Evolutionary conservation across 768 basidiomycete species (phyloP).

Genomic region (Neoboletus magnificus): DNA sequence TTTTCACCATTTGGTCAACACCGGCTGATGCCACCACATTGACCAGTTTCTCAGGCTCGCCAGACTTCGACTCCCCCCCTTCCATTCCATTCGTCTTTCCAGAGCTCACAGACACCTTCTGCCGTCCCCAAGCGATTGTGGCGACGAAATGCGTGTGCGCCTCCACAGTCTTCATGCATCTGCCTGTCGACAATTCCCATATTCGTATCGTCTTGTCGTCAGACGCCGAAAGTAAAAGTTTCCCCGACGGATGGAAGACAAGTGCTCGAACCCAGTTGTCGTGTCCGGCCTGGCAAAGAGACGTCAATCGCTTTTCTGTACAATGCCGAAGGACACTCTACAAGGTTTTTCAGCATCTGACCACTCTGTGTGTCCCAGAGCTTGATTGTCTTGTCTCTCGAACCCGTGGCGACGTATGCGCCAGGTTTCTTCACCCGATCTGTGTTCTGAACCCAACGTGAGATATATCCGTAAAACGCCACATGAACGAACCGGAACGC

Average conservation of each 20-base stretch:
- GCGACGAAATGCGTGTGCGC: slow-evolving; percentile 85
- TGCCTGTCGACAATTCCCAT: slow-evolving; percentile 84
- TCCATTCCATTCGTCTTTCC: slow-evolving; percentile 37
- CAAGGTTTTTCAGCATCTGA: slow-evolving; percentile 74
- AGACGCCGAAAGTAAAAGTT: slow-evolving; percentile 84
- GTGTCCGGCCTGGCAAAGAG: slow-evolving; percentile 57
- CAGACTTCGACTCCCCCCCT: slow-evolving; percentile 32
- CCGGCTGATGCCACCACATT: slow-evolving; percentile 70
- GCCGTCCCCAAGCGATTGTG: slow-evolving; percentile 77
- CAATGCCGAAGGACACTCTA: slow-evolving; percentile 31
- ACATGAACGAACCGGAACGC: slow-evolving; percentile 53
- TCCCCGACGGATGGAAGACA: slow-evolving; percentile 87
- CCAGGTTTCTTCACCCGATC: slow-evolving; percentile 49
- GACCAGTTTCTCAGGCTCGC: slow-evolving; percentile 53
- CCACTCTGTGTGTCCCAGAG: slow-evolving; percentile 87
- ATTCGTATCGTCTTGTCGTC: slow-evolving; percentile 91
- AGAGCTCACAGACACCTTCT: slow-evolving; percentile 41
- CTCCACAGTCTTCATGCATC: slow-evolving; percentile 83
- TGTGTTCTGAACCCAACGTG: slow-evolving; percentile 39
- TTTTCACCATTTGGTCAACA: slow-evolving; percentile 64
- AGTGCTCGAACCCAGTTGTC: slow-evolving; percentile 91
- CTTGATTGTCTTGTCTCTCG: slow-evolving; percentile 88
- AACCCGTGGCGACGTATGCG: slow-evolving; percentile 73
- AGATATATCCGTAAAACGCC: neutral
- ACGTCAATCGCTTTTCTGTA: slow-evolving; percentile 3